Percentiles rank a stretch among this genome's conserved stretches.
Conservation (phyloP, 768 basidiomycete species). For the Chalciporus pseudorubinellus region DNA sequence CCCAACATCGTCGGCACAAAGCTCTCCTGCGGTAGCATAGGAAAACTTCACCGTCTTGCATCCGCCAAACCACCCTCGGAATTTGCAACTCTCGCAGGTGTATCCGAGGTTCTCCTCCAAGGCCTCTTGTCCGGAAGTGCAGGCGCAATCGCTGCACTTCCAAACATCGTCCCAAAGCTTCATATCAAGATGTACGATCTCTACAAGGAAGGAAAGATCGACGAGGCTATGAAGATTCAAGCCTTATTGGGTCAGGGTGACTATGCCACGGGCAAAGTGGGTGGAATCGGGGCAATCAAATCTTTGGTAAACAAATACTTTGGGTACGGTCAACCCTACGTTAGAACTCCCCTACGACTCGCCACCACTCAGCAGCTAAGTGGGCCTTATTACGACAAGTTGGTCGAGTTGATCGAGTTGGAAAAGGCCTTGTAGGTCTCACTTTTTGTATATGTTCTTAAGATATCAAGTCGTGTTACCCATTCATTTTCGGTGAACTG, state of each 20-base stretch:
- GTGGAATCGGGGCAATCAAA: constrained; percentile 69
- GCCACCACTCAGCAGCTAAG: constrained; percentile 37
- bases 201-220: constrained; percentile 49
- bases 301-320: constrained; percentile 59
- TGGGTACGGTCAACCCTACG: constrained; percentile 53
- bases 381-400: constrained; percentile 37
- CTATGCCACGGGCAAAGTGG: constrained; percentile 59
- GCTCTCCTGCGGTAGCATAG: constrained; percentile 82
- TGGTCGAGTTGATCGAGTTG: constrained; percentile 45
- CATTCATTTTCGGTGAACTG: not conserved
- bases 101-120: constrained; percentile 65
- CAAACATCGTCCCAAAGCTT: constrained; percentile 59
- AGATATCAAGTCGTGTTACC: not conserved
- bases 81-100: constrained; percentile 75
- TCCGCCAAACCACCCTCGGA: constrained; percentile 50
- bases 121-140: constrained; percentile 60
- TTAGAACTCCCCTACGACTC: constrained; percentile 51
- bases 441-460: constrained; percentile 4
- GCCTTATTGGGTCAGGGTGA: constrained; percentile 63
- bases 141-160: constrained; percentile 64
- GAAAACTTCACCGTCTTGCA: constrained; percentile 76
- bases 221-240: constrained; percentile 62
- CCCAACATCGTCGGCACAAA: constrained; percentile 86
- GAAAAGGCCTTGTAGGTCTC: constrained; percentile 37
- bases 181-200: constrained; percentile 50